A percentile compares a stretch with the other conserved stretches of the same genome.
These are phyloP conservation scores for Astrephomene gubernaculifera DNA, from an alignment of 139 green algal species.

Conservation along the genomic window DNA sequence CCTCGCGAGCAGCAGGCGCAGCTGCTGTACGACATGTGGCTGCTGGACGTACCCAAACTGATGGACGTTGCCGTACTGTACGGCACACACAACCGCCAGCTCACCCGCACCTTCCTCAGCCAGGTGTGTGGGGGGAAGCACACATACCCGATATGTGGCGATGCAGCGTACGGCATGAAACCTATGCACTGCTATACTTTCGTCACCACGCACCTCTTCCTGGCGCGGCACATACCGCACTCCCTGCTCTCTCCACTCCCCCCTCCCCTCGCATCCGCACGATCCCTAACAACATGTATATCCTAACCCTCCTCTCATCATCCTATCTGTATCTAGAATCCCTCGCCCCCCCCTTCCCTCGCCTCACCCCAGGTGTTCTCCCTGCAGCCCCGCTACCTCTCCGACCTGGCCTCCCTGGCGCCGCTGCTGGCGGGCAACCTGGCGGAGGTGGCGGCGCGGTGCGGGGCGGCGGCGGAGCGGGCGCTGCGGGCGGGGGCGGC, in stretches of 20 bases:
- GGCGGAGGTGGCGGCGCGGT: conserved; percentile 58
- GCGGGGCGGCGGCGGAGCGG: conserved; percentile 16
- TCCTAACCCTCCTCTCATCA: neutral
- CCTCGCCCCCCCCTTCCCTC: neutral
- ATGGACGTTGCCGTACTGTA: conserved; percentile 83
- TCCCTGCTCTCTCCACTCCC: too few species aligned
- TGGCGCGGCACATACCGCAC: too few species aligned
- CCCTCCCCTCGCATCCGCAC: too few species aligned
- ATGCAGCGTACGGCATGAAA: too few species aligned
- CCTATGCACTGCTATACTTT: too few species aligned
- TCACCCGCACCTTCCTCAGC: conserved; percentile 62
- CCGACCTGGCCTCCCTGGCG: conserved; percentile 56
- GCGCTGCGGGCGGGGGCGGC: neutral
- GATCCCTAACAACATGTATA: too few species aligned
- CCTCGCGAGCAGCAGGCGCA: conserved; percentile 38
- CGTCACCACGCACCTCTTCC: too few species aligned
- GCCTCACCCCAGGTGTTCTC: conserved; percentile 57
- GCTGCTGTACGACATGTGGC: conserved; percentile 62
- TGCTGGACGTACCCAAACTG: conserved; percentile 82
- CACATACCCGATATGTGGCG: too few species aligned
- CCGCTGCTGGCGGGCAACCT: conserved; percentile 71
- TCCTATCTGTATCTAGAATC: too few species aligned
- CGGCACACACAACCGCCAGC: conserved; percentile 58
- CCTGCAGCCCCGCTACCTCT: conserved; percentile 70
- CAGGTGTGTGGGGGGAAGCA: conserved; percentile 5